phyloP scores from a whole-genome alignment of 306 rosid genomes.

The Cucurbita argyrosperma region DNA sequence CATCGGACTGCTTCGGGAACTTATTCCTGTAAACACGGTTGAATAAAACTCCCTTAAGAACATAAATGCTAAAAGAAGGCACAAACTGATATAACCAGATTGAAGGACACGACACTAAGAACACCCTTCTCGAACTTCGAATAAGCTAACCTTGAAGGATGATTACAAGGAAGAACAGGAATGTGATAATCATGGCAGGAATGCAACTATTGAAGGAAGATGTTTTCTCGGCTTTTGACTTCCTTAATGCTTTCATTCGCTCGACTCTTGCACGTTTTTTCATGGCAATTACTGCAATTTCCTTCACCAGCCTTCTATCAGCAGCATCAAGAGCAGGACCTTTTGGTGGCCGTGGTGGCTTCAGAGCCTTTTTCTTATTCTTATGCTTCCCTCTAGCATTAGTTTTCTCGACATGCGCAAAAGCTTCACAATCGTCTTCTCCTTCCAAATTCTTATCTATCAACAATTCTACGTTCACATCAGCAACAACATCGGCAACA shows the following conservation, averaged over 20 bases:
- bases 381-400: constrained; percentile 53
- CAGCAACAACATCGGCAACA: neutral
- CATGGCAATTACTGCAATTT: constrained; percentile 67
- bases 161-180: constrained; percentile 64
- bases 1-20: constrained; percentile 2
- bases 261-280: constrained; percentile 69
- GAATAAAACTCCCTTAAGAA: neutral
- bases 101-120: neutral
- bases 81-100: neutral
- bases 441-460: neutral
- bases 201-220: constrained; percentile 37
- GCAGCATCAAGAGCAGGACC: constrained; percentile 77
- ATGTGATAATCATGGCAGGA: constrained; percentile 56
- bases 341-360: constrained; percentile 92
- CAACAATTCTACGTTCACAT: neutral
- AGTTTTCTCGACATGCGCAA: constrained; percentile 21
- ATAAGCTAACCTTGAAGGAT: constrained; percentile 52
- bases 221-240: constrained; percentile 53
- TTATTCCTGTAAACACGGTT: constrained; percentile 1
- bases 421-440: constrained; percentile 8
- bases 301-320: constrained; percentile 63
- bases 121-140: neutral
- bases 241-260: constrained; percentile 67
- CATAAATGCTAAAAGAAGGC: neutral
- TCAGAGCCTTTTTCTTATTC: constrained; percentile 55